Percentiles rank a stretch among this genome's conserved stretches.
phyloP scores from a whole-genome alignment of 208 protist genomes.

The Strigomonas culicis region DNA sequence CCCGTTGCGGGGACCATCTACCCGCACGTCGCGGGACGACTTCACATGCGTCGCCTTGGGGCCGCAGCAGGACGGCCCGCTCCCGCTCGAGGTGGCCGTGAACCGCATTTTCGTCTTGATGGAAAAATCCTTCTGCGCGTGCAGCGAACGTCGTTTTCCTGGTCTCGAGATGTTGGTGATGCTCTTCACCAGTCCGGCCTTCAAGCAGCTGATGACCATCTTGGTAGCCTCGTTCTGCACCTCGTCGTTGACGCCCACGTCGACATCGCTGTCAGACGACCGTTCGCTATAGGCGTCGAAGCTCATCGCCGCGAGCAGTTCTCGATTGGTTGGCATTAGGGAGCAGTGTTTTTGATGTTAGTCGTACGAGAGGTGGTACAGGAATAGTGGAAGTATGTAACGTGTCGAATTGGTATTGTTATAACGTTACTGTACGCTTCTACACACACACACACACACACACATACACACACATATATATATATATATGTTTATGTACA shows the following conservation, averaged over 20 bases:
- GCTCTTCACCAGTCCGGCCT: constrained; percentile 65
- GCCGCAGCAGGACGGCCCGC: constrained; percentile 33
- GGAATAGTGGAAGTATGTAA: no score
- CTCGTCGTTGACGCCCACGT: neutral
- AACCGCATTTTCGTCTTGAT: constrained; percentile 67
- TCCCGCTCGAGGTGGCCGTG: constrained; percentile 10
- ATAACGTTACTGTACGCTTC: neutral
- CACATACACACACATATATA: constrained; percentile 5
- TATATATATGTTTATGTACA: no score
- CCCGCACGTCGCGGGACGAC: neutral
- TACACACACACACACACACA: constrained; percentile 22
- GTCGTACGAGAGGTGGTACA: no score
- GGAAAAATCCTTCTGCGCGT: constrained; percentile 76
- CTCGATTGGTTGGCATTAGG: constrained; percentile 33
- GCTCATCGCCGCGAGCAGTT: constrained; percentile 62
- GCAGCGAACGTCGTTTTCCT: constrained; percentile 75
- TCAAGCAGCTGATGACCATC: constrained; percentile 75
- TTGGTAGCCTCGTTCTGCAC: constrained; percentile 45
- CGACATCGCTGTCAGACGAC: constrained; percentile 8
- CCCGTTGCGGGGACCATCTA: no score
- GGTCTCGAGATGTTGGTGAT: constrained; percentile 82
- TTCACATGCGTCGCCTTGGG: constrained; percentile 10
- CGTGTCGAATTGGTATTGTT: no score
- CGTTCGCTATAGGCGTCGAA: constrained; percentile 36
- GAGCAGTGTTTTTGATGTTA: no score